A percentile compares a stretch with the other conserved stretches of the same genome.
These are phyloP conservation scores for Aspergillus sp. DNA, from an alignment of 2,329 filamentous ascomycete genomes.

Conservation along the genomic window DNA sequence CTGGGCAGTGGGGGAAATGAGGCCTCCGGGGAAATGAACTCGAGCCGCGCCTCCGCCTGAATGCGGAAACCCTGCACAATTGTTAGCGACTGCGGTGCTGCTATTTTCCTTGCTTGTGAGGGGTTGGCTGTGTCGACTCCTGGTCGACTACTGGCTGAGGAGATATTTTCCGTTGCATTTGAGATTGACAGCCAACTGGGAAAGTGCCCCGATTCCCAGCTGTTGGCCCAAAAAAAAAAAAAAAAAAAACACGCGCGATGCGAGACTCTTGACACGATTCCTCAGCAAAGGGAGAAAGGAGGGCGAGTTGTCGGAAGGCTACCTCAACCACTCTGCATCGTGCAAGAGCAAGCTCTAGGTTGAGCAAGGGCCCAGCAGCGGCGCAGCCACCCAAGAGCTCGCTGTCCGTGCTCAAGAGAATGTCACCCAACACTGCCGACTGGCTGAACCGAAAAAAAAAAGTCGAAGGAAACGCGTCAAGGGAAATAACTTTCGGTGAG, in stretches of 20 bases:
- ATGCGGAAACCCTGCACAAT: neutral
- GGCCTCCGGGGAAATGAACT: neutral
- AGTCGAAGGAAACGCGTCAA: constrained; percentile 17
- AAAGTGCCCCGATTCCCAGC: neutral
- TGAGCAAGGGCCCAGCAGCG: too few species aligned
- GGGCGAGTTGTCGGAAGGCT: neutral
- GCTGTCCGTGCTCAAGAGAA: constrained; percentile 7
- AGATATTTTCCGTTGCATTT: constrained; percentile 4
- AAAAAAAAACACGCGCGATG: neutral
- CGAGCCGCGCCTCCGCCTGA: neutral
- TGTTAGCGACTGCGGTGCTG: neutral
- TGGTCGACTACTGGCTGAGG: neutral
- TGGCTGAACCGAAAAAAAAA: constrained; percentile 14
- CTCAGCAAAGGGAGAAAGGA: neutral
- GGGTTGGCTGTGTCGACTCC: neutral
- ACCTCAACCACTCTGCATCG: neutral
- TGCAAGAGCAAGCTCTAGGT: too few species aligned
- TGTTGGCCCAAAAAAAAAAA: neutral
- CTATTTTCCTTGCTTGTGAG: neutral
- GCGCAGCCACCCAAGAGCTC: neutral
- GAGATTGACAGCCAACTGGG: neutral
- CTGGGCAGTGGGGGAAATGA: neutral
- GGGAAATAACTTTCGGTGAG: constrained; percentile 15
- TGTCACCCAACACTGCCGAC: constrained; percentile 11
- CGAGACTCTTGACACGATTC: neutral